phyloP scores from a whole-genome alignment of 371 early-diverging fungal genomes.

The Dichotomocladium elegans region DNA sequence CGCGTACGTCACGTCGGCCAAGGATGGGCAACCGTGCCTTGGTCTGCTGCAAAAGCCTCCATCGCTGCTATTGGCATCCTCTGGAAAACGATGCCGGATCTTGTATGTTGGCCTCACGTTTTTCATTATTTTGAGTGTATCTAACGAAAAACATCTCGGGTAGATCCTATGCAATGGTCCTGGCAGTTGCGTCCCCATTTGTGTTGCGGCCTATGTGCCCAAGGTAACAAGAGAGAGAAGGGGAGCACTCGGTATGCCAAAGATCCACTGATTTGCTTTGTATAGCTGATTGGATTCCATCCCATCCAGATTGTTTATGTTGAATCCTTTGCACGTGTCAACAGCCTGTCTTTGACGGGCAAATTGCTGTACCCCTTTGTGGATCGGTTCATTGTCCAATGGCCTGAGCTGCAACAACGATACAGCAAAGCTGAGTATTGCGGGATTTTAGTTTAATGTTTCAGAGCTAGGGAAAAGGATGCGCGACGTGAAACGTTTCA shows the following conservation, averaged over 20 bases:
- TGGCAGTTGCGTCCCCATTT: slow-evolving; percentile 88
- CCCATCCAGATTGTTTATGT: slow-evolving; percentile 72
- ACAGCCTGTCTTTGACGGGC: slow-evolving; percentile 80
- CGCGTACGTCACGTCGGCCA: slow-evolving; percentile 73
- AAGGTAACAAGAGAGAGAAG: slow-evolving; percentile 35
- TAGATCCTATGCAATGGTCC: slow-evolving; percentile 91
- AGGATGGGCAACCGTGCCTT: slow-evolving; percentile 57
- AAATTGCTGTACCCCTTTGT: slow-evolving; percentile 73
- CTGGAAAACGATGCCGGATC: slow-evolving; percentile 41
- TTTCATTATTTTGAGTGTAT: too few relatives aligned
- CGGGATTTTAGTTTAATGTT: slow-evolving; percentile 67
- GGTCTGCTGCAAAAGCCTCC: slow-evolving; percentile 44
- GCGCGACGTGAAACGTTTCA: neutral
- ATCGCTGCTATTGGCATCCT: slow-evolving; percentile 35
- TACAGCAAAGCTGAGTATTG: slow-evolving; percentile 68
- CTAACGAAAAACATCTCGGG: neutral
- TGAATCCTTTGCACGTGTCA: slow-evolving; percentile 91
- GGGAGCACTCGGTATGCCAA: neutral
- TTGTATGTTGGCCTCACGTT: slow-evolving; percentile 52
- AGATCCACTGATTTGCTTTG: neutral
- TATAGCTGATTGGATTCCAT: slow-evolving; percentile 56
- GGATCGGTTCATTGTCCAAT: slow-evolving; percentile 90
- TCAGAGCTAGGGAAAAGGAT: neutral
- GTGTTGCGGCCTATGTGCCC: slow-evolving; percentile 55
- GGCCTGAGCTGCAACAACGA: slow-evolving; percentile 61